These are phyloP conservation scores for Phytophthora ohioensis DNA, from an alignment of 352 stramenopile genomes.

Conservation along the genomic window DNA sequence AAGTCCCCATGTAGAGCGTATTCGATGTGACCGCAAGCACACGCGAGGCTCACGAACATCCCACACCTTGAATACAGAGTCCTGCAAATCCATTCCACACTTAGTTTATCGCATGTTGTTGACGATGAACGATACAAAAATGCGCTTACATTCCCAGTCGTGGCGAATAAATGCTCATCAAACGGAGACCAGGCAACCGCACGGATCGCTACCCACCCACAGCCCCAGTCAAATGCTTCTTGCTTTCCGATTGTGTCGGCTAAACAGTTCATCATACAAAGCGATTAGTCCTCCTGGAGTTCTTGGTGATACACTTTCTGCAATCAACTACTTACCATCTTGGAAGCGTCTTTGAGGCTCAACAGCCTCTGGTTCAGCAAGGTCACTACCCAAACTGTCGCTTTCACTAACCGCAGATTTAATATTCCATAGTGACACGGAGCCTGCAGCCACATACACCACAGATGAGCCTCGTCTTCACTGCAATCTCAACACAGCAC, in stretches of 20 bases:
- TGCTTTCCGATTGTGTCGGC: slow-evolving; percentile 86
- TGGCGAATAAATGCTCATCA: slow-evolving; percentile 85
- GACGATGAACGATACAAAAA: not conserved
- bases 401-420: slow-evolving; percentile 35
- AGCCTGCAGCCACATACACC: slow-evolving; percentile 52
- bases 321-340: slow-evolving; percentile 57
- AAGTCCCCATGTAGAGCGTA: slow-evolving; percentile 84
- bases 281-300: slow-evolving; percentile 11
- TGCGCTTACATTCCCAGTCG: slow-evolving; percentile 82
- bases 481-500: not conserved
- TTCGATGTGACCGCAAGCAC: slow-evolving; percentile 81
- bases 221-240: slow-evolving; percentile 85
- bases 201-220: slow-evolving; percentile 83
- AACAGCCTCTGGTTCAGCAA: slow-evolving; percentile 35
- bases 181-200: slow-evolving; percentile 84
- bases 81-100: slow-evolving; percentile 40
- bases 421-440: slow-evolving; percentile 83
- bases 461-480: slow-evolving; percentile 7
- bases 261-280: slow-evolving; percentile 31
- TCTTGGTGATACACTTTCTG: not conserved
- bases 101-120: slow-evolving; percentile 4
- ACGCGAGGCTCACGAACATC: slow-evolving; percentile 83
- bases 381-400: slow-evolving; percentile 2
- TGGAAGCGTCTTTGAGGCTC: slow-evolving; percentile 85
- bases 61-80: slow-evolving; percentile 88